Conservation (phyloP, 805 yeast genomes). For the Saturnispora silvae region DNA sequence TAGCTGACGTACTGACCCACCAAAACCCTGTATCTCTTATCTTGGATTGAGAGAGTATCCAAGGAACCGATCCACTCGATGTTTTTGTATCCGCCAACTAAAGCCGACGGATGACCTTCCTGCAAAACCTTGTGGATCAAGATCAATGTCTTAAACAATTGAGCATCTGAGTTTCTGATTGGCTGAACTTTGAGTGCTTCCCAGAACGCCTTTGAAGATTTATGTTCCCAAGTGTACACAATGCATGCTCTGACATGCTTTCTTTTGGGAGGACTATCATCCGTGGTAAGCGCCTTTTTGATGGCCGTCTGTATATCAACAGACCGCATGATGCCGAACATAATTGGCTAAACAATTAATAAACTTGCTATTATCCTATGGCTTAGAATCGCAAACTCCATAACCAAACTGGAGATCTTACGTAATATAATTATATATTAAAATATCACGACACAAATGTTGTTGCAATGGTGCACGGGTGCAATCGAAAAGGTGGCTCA, state of each 20-base stretch:
- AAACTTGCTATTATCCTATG: not conserved
- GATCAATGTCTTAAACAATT: slow-evolving; percentile 75
- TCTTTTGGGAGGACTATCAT: slow-evolving; percentile 88
- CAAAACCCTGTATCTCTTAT: slow-evolving; percentile 52
- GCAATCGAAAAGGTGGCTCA: no score
- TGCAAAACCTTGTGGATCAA: slow-evolving; percentile 87
- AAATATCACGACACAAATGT: no score
- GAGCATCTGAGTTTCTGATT: slow-evolving; percentile 70
- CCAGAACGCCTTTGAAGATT: slow-evolving; percentile 78
- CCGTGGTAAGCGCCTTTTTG: slow-evolving; percentile 76
- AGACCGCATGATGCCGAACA: slow-evolving; percentile 20
- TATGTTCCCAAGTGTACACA: slow-evolving; percentile 94
- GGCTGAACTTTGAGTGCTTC: slow-evolving; percentile 71
- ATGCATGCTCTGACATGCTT: slow-evolving; percentile 94
- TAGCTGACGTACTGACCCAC: slow-evolving; percentile 69
- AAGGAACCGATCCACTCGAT: slow-evolving; percentile 69
- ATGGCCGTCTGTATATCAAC: slow-evolving; percentile 40
- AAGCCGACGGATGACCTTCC: slow-evolving; percentile 87
- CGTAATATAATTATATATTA: no score
- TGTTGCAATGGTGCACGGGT: slow-evolving; percentile 1
- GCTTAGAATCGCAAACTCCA: no score
- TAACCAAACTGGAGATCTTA: no score
- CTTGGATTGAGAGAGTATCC: slow-evolving; percentile 42
- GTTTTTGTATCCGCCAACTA: slow-evolving; percentile 72
- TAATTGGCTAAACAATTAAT: slow-evolving; percentile 1